Evolutionary conservation across 2,329 filamentous ascomycete genomes (phyloP), one percentile per base, ranked within the genome.

Genomic region (Graphilbum sp.): DNA sequence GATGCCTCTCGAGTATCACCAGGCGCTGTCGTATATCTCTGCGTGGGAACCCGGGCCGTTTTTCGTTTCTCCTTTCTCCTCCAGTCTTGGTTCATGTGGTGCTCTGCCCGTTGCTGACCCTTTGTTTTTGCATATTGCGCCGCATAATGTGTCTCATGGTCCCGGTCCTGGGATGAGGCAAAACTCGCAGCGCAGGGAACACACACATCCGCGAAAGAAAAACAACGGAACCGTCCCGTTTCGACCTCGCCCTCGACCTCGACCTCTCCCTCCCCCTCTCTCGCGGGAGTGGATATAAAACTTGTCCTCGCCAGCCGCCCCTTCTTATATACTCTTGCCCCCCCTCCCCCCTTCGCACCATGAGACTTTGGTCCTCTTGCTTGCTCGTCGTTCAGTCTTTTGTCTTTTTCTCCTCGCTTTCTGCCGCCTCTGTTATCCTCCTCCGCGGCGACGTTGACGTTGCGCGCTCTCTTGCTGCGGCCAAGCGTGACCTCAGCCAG

Each of bases 401-500:
- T 29, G 45, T 32, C 13, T 44, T 39, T 35, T 43, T 42, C 40
- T 50, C 50, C 48, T 49, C 45, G 50, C 50, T 44, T 41, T 49
- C 36, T 13, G 18, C 24, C 15, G 16, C 45, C 42, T 45, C 45
- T 49, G 40, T 44, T 46, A 39, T 45, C 48, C 16, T 46, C 49
- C 45, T 53, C 50, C 44, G 49, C 45, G 41, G 51, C 57, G 39
- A 31, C 38, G 47, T 47, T 34, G 52, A 54, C 44, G 49, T 47
- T 37, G 41, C 44, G 17, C 21, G 13, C 5, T 8, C 20, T 16
- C 3, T 6, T 17, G 35, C 20, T 43, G 40, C 34, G 46, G 25
- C 47, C 49, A 51, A 55, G 7, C 39, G 50, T 49, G 43, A 46
- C 60, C 60, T 45, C 71, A 29, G 8, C 8, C 27, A 6, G 13